These are phyloP conservation scores for Salix udensis DNA, from an alignment of 345 rosid genomes.

Conservation along the genomic window DNA sequence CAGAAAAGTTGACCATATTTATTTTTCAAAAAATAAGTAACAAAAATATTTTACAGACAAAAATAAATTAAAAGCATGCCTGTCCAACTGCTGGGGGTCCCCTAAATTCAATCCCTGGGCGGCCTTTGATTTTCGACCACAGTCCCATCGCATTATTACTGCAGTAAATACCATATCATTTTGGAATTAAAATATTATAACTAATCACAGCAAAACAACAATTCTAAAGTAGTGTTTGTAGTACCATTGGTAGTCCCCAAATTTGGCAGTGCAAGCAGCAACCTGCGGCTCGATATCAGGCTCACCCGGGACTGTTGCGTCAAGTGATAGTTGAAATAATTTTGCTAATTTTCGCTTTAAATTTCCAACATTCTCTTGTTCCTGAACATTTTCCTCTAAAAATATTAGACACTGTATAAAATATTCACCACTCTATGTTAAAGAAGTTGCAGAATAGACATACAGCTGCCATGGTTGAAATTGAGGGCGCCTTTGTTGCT, in stretches of 20 bases:
- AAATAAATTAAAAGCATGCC: constrained; percentile 32
- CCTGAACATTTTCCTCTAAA: constrained; percentile 24
- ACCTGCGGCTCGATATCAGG: constrained; percentile 60
- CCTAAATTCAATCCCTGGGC: constrained; percentile 45
- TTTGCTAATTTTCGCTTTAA: constrained; percentile 55
- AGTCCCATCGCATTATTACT: constrained; percentile 95
- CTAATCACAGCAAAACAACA: background rate
- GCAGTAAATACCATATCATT: background rate
- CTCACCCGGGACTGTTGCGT: constrained; percentile 54
- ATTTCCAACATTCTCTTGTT: constrained; percentile 53
- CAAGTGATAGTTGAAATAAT: constrained; percentile 58
- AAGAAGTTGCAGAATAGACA: constrained; percentile 16
- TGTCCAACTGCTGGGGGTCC: constrained; percentile 86
- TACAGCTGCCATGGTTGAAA: constrained; percentile 65
- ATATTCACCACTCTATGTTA: background rate
- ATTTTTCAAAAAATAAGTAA: background rate
- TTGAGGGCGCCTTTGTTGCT: constrained; percentile 26
- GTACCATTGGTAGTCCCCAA: constrained; percentile 95
- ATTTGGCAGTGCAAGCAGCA: constrained; percentile 59
- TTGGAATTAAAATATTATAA: background rate
- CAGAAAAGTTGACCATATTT: background rate
- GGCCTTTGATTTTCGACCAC: constrained; percentile 69
- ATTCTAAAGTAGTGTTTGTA: background rate
- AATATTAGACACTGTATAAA: background rate
- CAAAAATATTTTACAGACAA: background rate